phyloP scores from a whole-genome alignment of 306 rosid genomes.

The Canavalia gladiata region DNA sequence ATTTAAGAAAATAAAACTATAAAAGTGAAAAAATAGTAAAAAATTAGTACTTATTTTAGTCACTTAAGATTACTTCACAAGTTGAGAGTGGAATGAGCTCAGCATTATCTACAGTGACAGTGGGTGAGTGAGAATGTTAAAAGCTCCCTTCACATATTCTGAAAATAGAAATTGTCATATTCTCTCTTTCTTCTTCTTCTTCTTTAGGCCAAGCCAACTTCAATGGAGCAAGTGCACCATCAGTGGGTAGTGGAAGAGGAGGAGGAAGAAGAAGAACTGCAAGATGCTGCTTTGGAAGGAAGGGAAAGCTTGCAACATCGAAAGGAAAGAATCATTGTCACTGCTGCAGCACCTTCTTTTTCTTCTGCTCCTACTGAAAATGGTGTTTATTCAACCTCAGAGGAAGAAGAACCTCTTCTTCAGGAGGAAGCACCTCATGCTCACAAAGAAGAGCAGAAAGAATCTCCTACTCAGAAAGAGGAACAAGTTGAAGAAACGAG shows the following conservation, averaged over 20 bases:
- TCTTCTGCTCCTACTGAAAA: neutral
- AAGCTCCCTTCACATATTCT: neutral
- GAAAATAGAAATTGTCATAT: neutral
- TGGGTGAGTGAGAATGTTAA: neutral
- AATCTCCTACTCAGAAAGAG: neutral
- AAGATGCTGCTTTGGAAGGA: slow-evolving; percentile 31
- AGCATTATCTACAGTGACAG: slow-evolving; percentile 7
- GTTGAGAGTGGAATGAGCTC: neutral
- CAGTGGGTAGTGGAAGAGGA: slow-evolving; percentile 28
- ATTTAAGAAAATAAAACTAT: no score
- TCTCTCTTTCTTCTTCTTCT: neutral
- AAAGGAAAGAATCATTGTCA: neutral
- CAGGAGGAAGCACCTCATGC: slow-evolving; percentile 1
- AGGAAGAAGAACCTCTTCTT: slow-evolving; percentile 3
- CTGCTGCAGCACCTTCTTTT: neutral
- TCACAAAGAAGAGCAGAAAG: slow-evolving; percentile 18
- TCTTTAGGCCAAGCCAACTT: neutral
- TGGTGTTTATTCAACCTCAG: neutral
- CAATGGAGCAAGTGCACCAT: slow-evolving; percentile 41
- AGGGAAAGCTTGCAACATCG: slow-evolving; percentile 6
- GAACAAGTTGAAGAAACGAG: slow-evolving; percentile 14
- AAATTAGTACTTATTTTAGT: no score
- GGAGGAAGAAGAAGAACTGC: slow-evolving; percentile 10
- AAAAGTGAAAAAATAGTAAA: no score
- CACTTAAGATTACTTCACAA: neutral